These are phyloP conservation scores for Tricholoma terreum DNA, from an alignment of 768 basidiomycete species.

Conservation along the genomic window DNA sequence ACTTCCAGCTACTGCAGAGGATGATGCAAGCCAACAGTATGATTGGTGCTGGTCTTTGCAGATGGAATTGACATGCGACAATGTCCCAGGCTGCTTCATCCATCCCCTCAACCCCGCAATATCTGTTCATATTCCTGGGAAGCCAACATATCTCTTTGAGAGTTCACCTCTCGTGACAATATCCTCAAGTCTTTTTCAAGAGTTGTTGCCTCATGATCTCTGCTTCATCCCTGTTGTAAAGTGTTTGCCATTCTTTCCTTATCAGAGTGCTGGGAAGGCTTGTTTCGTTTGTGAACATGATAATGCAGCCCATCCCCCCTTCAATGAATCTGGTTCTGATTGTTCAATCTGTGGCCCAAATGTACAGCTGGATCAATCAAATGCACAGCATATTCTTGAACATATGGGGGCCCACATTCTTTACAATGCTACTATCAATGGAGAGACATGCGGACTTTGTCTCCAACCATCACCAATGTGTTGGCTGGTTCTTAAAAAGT, in stretches of 20 bases:
- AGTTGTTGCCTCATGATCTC: too few species aligned
- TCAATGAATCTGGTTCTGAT: too few species aligned
- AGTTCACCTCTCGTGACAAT: conserved; percentile 1
- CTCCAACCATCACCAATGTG: background rate
- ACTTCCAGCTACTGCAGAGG: background rate
- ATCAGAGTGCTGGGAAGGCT: conserved; percentile 8
- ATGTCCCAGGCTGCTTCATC: background rate
- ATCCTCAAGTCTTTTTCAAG: background rate
- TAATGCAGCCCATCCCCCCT: too few species aligned
- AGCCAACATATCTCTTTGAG: too few species aligned
- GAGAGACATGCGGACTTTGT: background rate
- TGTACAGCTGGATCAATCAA: too few species aligned
- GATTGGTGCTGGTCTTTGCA: conserved; percentile 4
- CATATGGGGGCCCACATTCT: too few species aligned
- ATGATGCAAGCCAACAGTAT: too few species aligned
- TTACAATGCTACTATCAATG: too few species aligned
- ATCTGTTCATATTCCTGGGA: too few species aligned
- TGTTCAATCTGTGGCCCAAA: too few species aligned
- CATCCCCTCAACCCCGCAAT: too few species aligned
- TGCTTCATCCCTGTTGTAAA: background rate
- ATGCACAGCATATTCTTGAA: too few species aligned
- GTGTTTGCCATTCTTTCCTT: background rate
- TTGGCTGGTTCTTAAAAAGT: background rate
- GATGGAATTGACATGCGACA: background rate
- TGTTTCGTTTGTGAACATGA: conserved; percentile 11